phyloP scores from a whole-genome alignment of 176 grass and related monocot genomes.

The Aegilops sharonensis region DNA sequence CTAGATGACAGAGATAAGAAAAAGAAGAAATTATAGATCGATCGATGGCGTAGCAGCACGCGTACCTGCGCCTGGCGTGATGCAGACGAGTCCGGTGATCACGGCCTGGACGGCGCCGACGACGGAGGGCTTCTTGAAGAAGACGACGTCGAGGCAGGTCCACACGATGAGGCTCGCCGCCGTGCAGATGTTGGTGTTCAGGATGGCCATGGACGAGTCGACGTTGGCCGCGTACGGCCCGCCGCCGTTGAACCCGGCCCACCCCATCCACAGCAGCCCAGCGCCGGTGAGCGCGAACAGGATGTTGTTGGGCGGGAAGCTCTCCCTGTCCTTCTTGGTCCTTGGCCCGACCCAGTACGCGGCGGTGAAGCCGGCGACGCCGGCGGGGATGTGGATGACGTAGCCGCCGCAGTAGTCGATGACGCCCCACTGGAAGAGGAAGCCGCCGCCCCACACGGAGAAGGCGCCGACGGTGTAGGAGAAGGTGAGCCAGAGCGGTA shows the following conservation, averaged over 20 bases:
- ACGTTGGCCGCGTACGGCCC: slow-evolving; percentile 67
- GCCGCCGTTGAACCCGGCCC: slow-evolving; percentile 95
- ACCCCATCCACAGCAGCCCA: slow-evolving; percentile 85
- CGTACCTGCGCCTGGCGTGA: slow-evolving; percentile 69
- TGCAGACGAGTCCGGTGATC: slow-evolving; percentile 93
- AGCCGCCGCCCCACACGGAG: slow-evolving; percentile 73
- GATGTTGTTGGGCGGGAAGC: slow-evolving; percentile 86
- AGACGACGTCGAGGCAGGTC: slow-evolving; percentile 77
- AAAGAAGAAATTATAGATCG: no score
- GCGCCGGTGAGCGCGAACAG: slow-evolving; percentile 67
- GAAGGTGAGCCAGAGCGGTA: slow-evolving; percentile 81
- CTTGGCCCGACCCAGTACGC: slow-evolving; percentile 68
- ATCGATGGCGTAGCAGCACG: not conserved
- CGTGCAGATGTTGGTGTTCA: slow-evolving; percentile 80
- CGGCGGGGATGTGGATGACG: slow-evolving; percentile 74
- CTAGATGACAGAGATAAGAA: no score
- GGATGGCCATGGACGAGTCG: slow-evolving; percentile 61
- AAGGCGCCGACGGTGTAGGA: slow-evolving; percentile 89
- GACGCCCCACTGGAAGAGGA: slow-evolving; percentile 73
- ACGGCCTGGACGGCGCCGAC: slow-evolving; percentile 91
- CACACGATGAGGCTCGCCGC: slow-evolving; percentile 74
- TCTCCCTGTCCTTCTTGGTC: slow-evolving; percentile 50
- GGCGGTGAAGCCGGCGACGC: slow-evolving; percentile 53
- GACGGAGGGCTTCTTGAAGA: slow-evolving; percentile 78
- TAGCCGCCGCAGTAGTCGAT: slow-evolving; percentile 81